Evolutionary conservation across 75 land plant genomes (phyloP), one percentile per base, ranked within the genome.

Genomic region (Pinus tabuliformis): DNA sequence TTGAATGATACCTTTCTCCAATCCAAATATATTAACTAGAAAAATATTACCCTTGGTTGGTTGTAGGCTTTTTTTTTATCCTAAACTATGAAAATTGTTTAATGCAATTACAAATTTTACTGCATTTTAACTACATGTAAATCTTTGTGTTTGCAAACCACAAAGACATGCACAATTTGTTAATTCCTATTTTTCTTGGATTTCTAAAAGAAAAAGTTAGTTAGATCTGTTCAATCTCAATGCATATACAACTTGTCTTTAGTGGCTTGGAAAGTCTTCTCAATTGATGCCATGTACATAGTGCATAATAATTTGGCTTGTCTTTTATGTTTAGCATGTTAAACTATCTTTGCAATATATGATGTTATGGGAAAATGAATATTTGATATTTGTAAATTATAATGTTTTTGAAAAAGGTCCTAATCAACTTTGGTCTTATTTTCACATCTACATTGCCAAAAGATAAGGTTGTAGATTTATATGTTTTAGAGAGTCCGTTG

Each of bases 401-500:
- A 3, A 8, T 68, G 45, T 42, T 78, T 57, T 42, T 75, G 62
- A 61, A 30, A 21, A 79, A 94, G 99, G 94, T 92, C 3, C 83
- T 97, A 42, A 95, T 97, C 78, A 98, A 97, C 68, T 97, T 97
- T 85, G 99, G 99, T 21, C 85, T 95, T 75, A 93, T 98, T 78
- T 97, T 86, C 81, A 95, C 83, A 64, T 97, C 98, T 65, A 85
- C 89, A 30, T 85, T 95, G 49, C 96, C 98, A 58, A 96, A 97
- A 85, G 99, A 97, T 85, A 97, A 97, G 86, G 96, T 96, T 65
- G 99, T 97, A 74, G 98, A 97, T 77, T 77, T 97, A 60, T 97
- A 95, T 88, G 99, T 95, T 20, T 81, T 97, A 17, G 99, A 97
- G 81, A 84, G 98, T 62, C 96, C 96, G 3, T 82, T 93, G 81